Evolutionary conservation across 2,329 filamentous ascomycete genomes (phyloP).

Genomic region (Botrytis aclada): DNA sequence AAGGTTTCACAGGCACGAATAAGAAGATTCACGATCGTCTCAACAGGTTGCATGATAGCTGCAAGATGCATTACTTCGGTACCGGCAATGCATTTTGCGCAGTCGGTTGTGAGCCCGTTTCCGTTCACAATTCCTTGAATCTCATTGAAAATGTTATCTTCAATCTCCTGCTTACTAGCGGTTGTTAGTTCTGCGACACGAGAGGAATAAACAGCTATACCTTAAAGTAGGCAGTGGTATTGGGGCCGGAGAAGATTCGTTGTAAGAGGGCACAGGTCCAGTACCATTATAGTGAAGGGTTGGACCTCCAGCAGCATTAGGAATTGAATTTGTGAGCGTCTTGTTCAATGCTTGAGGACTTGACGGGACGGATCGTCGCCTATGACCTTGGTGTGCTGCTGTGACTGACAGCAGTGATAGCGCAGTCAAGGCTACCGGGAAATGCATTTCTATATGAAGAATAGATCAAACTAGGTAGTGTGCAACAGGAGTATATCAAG

Average conservation of each 20-base stretch:
- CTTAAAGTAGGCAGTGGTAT: slow-evolving; percentile 8
- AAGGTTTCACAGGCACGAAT: slow-evolving; percentile 18
- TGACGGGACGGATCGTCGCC: slow-evolving; percentile 13
- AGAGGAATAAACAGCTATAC: not conserved
- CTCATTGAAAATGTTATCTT: slow-evolving; percentile 18
- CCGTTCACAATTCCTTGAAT: slow-evolving; percentile 8
- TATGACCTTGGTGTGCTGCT: slow-evolving; percentile 16
- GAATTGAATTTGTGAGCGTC: slow-evolving; percentile 16
- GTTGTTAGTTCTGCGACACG: not conserved
- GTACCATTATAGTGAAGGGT: slow-evolving; percentile 16
- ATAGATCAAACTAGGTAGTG: not conserved
- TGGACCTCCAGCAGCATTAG: slow-evolving; percentile 19
- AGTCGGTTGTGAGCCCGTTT: slow-evolving; percentile 10
- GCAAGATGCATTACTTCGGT: slow-evolving; percentile 18
- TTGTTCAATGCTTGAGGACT: slow-evolving; percentile 17
- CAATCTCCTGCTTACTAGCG: slow-evolving; percentile 12
- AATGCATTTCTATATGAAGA: not conserved
- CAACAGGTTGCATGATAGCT: slow-evolving; percentile 17
- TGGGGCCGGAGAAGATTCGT: slow-evolving; percentile 10
- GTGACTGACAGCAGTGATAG: slow-evolving; percentile 12
- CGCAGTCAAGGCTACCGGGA: not conserved
- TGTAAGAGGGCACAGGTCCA: slow-evolving; percentile 14
- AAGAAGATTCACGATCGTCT: slow-evolving; percentile 14
- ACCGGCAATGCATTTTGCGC: slow-evolving; percentile 17
- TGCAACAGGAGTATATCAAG: not conserved